Percentiles rank a stretch among this genome's conserved stretches.
Evolutionary conservation across 208 protist genomes (phyloP).

Genomic region (Leishmania braziliensis): DNA sequence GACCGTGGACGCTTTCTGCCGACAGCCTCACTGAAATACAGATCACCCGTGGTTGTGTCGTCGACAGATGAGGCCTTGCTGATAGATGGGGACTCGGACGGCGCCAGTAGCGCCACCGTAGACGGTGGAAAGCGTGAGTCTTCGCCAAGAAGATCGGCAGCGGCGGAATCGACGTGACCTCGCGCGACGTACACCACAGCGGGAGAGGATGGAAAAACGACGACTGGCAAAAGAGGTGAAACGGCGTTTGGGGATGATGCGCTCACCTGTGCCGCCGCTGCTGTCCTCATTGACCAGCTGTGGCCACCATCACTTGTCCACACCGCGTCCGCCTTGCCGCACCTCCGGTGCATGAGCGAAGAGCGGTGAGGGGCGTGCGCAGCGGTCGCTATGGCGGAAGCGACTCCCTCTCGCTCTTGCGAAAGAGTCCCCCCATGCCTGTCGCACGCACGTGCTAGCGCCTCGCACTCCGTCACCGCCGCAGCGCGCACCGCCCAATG

Average conservation of each 20-base stretch:
- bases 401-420: neutral
- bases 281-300: neutral
- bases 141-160: neutral
- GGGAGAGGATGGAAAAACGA: neutral
- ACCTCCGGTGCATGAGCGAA: neutral
- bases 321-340: neutral
- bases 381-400: neutral
- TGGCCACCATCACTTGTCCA: neutral
- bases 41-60: neutral
- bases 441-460: neutral
- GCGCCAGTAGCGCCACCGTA: neutral
- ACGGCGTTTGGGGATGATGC: neutral
- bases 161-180: neutral
- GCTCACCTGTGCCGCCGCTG: neutral
- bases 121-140: neutral
- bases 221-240: neutral
- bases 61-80: neutral
- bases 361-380: neutral
- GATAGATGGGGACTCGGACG: neutral
- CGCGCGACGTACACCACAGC: neutral
- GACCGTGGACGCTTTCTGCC: conserved; percentile 1
- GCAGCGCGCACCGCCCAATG: neutral
- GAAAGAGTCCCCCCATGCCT: neutral
- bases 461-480: conserved; percentile 5
- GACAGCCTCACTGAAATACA: neutral